Conservation (phyloP, 768 basidiomycete species). For the Cubamyces sp. region DNA sequence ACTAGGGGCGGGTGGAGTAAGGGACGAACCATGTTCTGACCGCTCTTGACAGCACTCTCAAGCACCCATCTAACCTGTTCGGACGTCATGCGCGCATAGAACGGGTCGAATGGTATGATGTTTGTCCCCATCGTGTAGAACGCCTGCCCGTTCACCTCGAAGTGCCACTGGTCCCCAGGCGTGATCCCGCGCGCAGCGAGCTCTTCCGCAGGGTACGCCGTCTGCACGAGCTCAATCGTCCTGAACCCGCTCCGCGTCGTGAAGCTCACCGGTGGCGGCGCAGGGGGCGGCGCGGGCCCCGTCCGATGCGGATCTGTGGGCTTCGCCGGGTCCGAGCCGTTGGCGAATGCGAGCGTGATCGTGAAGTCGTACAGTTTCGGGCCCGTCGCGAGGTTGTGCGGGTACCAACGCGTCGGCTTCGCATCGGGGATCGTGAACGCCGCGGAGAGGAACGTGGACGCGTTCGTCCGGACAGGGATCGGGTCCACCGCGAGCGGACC, state of each 20-base stretch:
- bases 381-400: conserved; percentile 52
- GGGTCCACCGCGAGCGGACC: conserved; percentile 35
- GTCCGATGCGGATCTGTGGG: too few relatives aligned
- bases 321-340: neutral
- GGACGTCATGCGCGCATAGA: conserved; percentile 54
- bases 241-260: conserved; percentile 58
- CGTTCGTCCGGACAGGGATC: conserved; percentile 31
- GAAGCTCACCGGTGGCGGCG: conserved; percentile 33
- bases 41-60: conserved; percentile 55
- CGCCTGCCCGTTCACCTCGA: conserved; percentile 58
- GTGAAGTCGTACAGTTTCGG: conserved; percentile 59
- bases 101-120: conserved; percentile 64
- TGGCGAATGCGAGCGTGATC: conserved; percentile 40
- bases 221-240: conserved; percentile 57
- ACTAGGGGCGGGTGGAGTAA: neutral
- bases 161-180: conserved; percentile 65
- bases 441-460: conserved; percentile 46
- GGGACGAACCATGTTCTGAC: conserved; percentile 59
- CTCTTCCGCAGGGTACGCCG: conserved; percentile 49
- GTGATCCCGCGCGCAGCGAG: conserved; percentile 52
- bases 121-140: conserved; percentile 62
- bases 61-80: conserved; percentile 58
- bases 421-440: conserved; percentile 50
- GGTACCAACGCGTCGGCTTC: conserved; percentile 56
- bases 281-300: too few relatives aligned